Base-by-base conservation (phyloP, 768 basidiomycete genomes). In the Rhizopogon roseolus region DNA sequence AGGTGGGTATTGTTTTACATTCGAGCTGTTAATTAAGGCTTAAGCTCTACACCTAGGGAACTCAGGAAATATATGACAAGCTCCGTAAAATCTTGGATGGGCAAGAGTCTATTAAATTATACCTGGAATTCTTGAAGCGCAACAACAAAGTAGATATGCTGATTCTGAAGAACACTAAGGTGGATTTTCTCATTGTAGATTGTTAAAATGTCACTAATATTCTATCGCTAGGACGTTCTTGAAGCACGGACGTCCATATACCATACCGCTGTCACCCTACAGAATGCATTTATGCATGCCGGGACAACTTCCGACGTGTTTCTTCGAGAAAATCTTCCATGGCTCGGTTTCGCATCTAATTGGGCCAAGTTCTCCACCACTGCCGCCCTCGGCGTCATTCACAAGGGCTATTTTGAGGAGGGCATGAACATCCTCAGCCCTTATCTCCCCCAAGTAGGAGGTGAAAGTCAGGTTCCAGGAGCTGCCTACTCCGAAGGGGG, bases 351-450 rank as follows among this genome's bases (percentile, higher is more conserved):
- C 50, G 97, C 97, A 3, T 88, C 88, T 27, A 98, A 99, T 67
- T 99, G 97, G 97, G 91, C 93, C 28, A 99, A 98, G 65, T 99
- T 98, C 73, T 92, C 93, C 4, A 93, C 97, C 6, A 98, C 97
- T 11, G 94, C 97, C 17, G 94, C 91, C 8, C 82, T 99, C 22
- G 97, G 97, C 57, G 91, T 98, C 53, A 98, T 99, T 58, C 93
- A 98, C 75, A 95, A 96, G 65, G 97, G 97, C 41, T 94, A 94
- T 68, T 90, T 93, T 62, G 85, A 93, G 62, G 88, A 96, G 68
- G 95, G 94, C 46, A 87, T 90, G 81, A 84, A 82, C 43, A 91
- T 98, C 50, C 82, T 99, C 25, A 86, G 88, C 4, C 97, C 97
- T 0, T 98, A 98, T 71, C 85, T 98, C 34, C 97, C 97, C 49